Evolutionary conservation across 164 flowering plant species (phyloP), one percentile per base, ranked within the genome.

Genomic region (Sextonia rubra): DNA sequence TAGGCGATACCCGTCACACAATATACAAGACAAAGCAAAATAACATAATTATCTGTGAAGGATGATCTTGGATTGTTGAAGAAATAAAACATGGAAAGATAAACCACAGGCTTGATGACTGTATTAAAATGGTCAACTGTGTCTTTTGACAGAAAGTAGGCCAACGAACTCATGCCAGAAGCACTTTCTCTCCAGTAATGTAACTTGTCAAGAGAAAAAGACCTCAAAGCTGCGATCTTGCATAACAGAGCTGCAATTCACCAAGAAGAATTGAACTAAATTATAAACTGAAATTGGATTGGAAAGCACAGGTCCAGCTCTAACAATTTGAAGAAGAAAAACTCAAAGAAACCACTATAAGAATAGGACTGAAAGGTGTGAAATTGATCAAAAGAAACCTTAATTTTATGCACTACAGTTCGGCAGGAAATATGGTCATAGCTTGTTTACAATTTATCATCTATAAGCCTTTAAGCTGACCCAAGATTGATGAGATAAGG

Each of bases 21-120:
- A 79, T 94, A 94, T n/a, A 90, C 93, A 60, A 94, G 90, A 73
- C 97, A 91, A 49, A 89, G 70, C 78, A 92, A 70, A 77, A 94
- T 83, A 20, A 88, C 20, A 76, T 91, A 94, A 67, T 94, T 94
- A 60, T 90, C 97, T 1, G 66, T 65, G 69, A 94, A 83, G 65
- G 90, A 77, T 60, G 98, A 94, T 82, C 98, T 83, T 0, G 98
- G 98, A 70, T 87, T 92, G 93, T 92, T 94, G 87, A 91, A 92
- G 88, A 91, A 94, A 80, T 91, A 94, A 81, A 92, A 94, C 97
- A 92, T 94, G n/a, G 97, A 91, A 61, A 92, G 92, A 82, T 94
- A 94, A 52, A 94, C 92, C 48, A 89, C 79, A 62, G 98, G 98
- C 82, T 94, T 94, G 74, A 94, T 69, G 17, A 94, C 32, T 47